Percentiles rank a stretch among this genome's conserved stretches.
These are phyloP conservation scores for Papiliotrema fonsecae DNA, from an alignment of 1,284 basidiomycete genomes.

Conservation along the genomic window DNA sequence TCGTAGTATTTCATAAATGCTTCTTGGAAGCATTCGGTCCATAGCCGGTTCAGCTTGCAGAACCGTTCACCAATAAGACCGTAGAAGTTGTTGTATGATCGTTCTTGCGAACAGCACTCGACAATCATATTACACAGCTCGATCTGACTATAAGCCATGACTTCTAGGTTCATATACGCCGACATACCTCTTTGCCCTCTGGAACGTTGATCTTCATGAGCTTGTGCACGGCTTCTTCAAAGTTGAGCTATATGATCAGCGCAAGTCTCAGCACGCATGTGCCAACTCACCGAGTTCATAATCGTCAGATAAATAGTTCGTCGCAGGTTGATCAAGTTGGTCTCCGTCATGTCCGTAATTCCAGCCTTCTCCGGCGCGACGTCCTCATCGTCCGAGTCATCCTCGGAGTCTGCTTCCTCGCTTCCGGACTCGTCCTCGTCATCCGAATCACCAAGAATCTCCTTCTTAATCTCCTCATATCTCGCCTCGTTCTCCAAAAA, in stretches of 20 bases:
- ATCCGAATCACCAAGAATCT: slow-evolving; percentile 74
- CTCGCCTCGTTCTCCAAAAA: slow-evolving; percentile 89
- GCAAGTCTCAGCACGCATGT: background rate
- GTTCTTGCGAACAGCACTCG: slow-evolving; percentile 99
- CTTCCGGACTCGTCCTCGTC: slow-evolving; percentile 62
- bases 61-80: slow-evolving; percentile 94
- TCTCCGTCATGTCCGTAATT: slow-evolving; percentile 92
- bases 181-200: slow-evolving; percentile 82
- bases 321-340: slow-evolving; percentile 90
- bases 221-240: slow-evolving; percentile 98
- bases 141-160: slow-evolving; percentile 55
- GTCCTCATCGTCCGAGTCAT: slow-evolving; percentile 58
- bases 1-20: slow-evolving; percentile 89
- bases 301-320: slow-evolving; percentile 94
- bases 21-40: slow-evolving; percentile 83
- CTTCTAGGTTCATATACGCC: background rate
- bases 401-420: slow-evolving; percentile 62
- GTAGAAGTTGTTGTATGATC: slow-evolving; percentile 93
- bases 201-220: slow-evolving; percentile 85
- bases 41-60: slow-evolving; percentile 89
- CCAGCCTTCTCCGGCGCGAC: slow-evolving; percentile 70
- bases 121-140: slow-evolving; percentile 98
- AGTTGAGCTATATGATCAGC: slow-evolving; percentile 59
- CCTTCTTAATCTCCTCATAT: slow-evolving; percentile 83
- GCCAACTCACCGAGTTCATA: slow-evolving; percentile 70